Base-by-base conservation (phyloP, 768 basidiomycete species). In the Gautieria morchelliformis region DNA sequence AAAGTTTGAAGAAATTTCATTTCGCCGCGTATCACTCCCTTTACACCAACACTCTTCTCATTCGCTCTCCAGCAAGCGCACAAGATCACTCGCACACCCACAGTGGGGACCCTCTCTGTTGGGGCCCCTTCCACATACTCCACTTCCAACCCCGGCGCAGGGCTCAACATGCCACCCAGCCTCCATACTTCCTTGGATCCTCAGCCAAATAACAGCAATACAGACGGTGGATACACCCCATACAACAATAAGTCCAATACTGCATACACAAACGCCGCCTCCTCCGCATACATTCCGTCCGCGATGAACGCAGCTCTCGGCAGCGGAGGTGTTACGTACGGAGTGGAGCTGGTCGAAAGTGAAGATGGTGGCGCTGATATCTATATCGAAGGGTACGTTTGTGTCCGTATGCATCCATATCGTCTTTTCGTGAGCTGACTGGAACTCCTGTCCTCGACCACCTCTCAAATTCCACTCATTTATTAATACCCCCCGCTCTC, bases 361-460 rank as follows among this genome's bases (percentile, higher is more conserved):
- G 35, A 44, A 7, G 42, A 44, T 90, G 78, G 89, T 88, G 69
- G 72, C 77, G n/a, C 79, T 81, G 68, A 90, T 90, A 88, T 91
- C 59, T 91, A 91, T 68, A 82, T 91, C 67, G 88, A 91, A 69
- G 87, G 87, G 74, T 81, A 57, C 37, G 44, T 51, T 42, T 24
- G 10, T 37, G n/a, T 52, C 50, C 27, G 27, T 5, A 20, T 32
- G 46, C 40, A 37, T 4, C 51, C 27, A 37, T 37, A 27, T 27
- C 27, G 27, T 27, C 2, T 27, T 27, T 27, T 27, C 27, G 27
- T n/a, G n/a, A n/a, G n/a, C n/a, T n/a, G n/a, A n/a, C n/a, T n/a
- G n/a, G n/a, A n/a, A n/a, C 27, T 27, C 27, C 2, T 27, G 27
- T 5, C 27, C 27, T 27, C 27, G 5, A 27, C 27, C 27, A 27